Base-by-base conservation (phyloP, 1,139 yeast species). In the Wickerhamomyces sp. region DNA sequence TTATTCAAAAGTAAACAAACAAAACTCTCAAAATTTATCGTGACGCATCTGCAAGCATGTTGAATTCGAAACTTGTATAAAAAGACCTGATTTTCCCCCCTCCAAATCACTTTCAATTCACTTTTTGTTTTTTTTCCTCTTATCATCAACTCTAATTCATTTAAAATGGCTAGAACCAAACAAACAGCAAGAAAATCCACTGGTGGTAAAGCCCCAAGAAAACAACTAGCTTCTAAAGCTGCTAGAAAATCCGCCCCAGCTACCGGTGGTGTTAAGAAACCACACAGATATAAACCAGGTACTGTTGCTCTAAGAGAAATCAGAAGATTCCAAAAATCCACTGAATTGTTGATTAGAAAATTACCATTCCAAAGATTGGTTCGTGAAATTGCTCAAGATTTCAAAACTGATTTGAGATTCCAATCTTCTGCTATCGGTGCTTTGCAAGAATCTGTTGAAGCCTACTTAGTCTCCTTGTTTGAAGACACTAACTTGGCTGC, bases 281-380 rank as follows among this genome's bases (percentile, higher is more conserved):
- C 96, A 55, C 97, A 89, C 87, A 87, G 97, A 84, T 89, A 88
- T 76, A 89, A 88, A 91, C 97, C 97, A 68, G 97, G 97, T 88
- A 89, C 96, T 63, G 96, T 89, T 62, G 97, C 97, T 59, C 84
- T 89, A 66, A 89, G 96, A 84, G 97, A 89, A 77, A 89, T 89
- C 64, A 87, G 96, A 83, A 87, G 96, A 76, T 89, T 89, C 80
- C 96, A 89, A 76, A 89, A 89, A 72, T 85, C 96, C 49, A 89
- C 96, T 61, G 97, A 89, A 72, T 76, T 89, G 45, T 79, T 89
- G 67, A 88, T 89, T 72, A 87, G 97, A 81, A 88, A 89, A 75
- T 79, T 89, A 59, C 97, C 97, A 49, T 88, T 88, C 94, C 96
- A 89, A 76, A 85, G 97, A 79, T 81, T 89, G 64, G 96, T 89